A percentile compares a stretch with the other conserved stretches of the same genome.
These are phyloP conservation scores for Bipolaris cookei DNA, from an alignment of 2,329 filamentous ascomycete species.

Conservation along the genomic window DNA sequence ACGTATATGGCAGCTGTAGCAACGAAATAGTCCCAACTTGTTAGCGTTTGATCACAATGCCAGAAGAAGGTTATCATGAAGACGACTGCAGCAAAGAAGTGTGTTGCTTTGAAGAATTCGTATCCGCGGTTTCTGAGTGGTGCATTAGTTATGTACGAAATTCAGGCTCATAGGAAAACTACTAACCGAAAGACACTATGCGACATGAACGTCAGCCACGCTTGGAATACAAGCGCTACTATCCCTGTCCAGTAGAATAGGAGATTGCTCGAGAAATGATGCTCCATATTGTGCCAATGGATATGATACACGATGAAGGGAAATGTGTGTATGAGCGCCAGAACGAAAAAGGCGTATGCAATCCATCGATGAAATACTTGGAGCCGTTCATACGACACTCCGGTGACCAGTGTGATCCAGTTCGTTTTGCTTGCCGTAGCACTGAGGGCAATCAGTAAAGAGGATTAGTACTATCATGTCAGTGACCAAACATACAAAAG, in stretches of 20 bases:
- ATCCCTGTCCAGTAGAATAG: slow-evolving; percentile 64
- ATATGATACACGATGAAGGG: slow-evolving; percentile 64
- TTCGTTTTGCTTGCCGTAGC: slow-evolving; percentile 63
- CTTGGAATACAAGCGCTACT: slow-evolving; percentile 60
- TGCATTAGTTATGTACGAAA: not conserved
- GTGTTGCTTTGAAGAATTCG: slow-evolving; percentile 67
- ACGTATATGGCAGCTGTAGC: slow-evolving; percentile 61
- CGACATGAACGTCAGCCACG: slow-evolving; percentile 63
- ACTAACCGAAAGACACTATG: slow-evolving; percentile 57
- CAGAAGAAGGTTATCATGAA: slow-evolving; percentile 67
- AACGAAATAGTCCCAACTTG: slow-evolving; percentile 65
- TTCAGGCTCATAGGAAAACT: not conserved
- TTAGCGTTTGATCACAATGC: slow-evolving; percentile 60
- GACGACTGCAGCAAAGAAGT: slow-evolving; percentile 59
- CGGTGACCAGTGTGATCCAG: slow-evolving; percentile 60
- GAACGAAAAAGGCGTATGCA: slow-evolving; percentile 58
- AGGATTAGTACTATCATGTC: not conserved
- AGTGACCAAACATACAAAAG: slow-evolving; percentile 18
- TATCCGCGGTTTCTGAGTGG: slow-evolving; percentile 59
- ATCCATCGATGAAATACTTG: slow-evolving; percentile 49
- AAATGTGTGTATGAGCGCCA: slow-evolving; percentile 65
- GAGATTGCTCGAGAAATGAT: slow-evolving; percentile 52
- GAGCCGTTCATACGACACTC: slow-evolving; percentile 63
- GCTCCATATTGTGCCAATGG: slow-evolving; percentile 56
- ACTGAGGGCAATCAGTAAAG: slow-evolving; percentile 27